Percentiles rank a stretch among this genome's conserved stretches.
phyloP scores from a whole-genome alignment of 805 yeast genomes.

The Saccharomycopsis lassenensis region DNA sequence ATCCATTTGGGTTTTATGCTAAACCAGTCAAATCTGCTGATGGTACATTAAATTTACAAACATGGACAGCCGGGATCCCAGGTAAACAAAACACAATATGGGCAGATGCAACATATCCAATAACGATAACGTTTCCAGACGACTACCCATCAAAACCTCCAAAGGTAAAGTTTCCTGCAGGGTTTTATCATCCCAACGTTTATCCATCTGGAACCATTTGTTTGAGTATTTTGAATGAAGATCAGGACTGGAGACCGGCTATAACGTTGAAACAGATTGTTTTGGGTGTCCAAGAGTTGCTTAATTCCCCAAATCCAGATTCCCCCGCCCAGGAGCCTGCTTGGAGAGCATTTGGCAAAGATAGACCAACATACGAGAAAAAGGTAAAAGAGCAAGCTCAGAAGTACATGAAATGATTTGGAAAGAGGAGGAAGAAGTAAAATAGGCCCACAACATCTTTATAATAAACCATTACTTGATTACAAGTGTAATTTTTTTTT shows the following conservation, averaged over 20 bases:
- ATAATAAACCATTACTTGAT: no score
- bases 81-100: conserved; percentile 81
- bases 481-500: no score
- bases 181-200: conserved; percentile 93
- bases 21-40: conserved; percentile 73
- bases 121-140: conserved; percentile 71
- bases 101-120: conserved; percentile 85
- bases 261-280: conserved; percentile 82
- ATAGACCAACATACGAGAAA: conserved; percentile 57
- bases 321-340: conserved; percentile 99
- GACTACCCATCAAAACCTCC: conserved; percentile 98
- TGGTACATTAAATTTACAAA: conserved; percentile 74
- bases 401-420: conserved; percentile 48
- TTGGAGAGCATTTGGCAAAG: conserved; percentile 72
- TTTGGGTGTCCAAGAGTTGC: conserved; percentile 83
- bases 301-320: conserved; percentile 83
- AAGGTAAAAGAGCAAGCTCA: conserved; percentile 75
- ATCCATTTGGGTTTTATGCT: conserved; percentile 95
- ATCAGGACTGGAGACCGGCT: conserved; percentile 97
- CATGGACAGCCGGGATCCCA: conserved; percentile 94
- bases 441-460: no score
- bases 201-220: conserved; percentile 98
- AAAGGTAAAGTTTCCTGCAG: conserved; percentile 77
- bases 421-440: no score
- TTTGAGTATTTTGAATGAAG: conserved; percentile 84